Conservation (phyloP, 2,329 filamentous ascomycete species). For the Colletotrichum simmondsii region DNA sequence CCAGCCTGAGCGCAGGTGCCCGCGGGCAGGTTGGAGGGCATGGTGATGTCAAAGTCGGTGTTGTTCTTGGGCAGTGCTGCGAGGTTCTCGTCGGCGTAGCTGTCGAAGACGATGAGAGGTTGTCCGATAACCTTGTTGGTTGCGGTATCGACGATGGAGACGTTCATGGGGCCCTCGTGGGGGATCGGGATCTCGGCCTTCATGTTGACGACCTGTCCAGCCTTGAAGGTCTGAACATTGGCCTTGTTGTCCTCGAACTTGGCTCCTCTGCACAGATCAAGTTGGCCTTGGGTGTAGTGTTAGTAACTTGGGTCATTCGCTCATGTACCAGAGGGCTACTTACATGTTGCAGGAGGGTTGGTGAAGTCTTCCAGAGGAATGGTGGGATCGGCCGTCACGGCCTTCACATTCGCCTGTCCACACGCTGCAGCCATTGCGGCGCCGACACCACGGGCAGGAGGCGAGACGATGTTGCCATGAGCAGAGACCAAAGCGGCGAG, state of each 20-base stretch:
- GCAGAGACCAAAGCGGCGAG: conserved; percentile 44
- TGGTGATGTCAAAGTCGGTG: conserved; percentile 54
- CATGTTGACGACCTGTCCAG: conserved; percentile 56
- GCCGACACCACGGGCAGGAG: conserved; percentile 53
- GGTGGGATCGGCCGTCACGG: conserved; percentile 47
- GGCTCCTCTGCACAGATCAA: conserved; percentile 60
- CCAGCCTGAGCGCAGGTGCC: conserved; percentile 43
- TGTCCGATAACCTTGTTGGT: conserved; percentile 63
- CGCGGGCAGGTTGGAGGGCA: conserved; percentile 43
- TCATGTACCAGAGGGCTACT: conserved; percentile 6
- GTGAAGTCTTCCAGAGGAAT: conserved; percentile 47
- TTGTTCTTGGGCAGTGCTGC: conserved; percentile 52
- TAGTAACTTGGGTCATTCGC: not conserved
- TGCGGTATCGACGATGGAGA: conserved; percentile 66
- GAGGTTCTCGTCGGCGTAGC: conserved; percentile 61
- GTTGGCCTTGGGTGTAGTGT: conserved; percentile 18
- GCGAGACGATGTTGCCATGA: conserved; percentile 56
- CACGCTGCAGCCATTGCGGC: conserved; percentile 55
- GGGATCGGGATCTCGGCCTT: conserved; percentile 53
- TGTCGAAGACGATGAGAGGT: conserved; percentile 64
- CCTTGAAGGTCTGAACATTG: conserved; percentile 53
- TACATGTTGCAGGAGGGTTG: conserved; percentile 40
- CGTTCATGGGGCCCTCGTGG: conserved; percentile 61
- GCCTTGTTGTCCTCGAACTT: conserved; percentile 56
- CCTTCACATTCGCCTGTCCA: conserved; percentile 51